Percentiles rank a stretch among this genome's conserved stretches.
phyloP scores from a whole-genome alignment of 1,284 basidiomycete species.

The Cutaneotrichosporon curvatum region DNA sequence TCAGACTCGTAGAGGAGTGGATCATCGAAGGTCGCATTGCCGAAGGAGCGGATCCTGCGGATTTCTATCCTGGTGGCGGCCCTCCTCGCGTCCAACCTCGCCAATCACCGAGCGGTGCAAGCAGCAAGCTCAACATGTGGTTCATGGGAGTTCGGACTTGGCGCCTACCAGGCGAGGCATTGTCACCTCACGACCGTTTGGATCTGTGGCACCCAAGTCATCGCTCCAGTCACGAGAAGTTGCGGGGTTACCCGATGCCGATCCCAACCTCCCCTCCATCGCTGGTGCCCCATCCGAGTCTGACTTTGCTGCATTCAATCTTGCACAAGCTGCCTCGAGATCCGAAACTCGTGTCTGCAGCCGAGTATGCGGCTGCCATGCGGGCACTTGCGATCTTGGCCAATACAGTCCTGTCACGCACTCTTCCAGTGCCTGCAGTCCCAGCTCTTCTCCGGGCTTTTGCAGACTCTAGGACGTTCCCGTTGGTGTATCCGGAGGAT shows the following conservation, averaged over 20 bases:
- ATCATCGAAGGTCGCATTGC: constrained; percentile 43
- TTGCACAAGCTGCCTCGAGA: constrained; percentile 27
- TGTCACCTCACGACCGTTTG: constrained; percentile 41
- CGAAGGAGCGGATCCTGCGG: constrained; percentile 34
- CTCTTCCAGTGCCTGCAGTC: constrained; percentile 38
- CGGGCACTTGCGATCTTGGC: constrained; percentile 42
- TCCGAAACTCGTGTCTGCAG: constrained; percentile 15
- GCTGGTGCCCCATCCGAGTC: constrained; percentile 35
- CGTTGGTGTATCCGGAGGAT: constrained; percentile 37
- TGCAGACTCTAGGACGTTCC: constrained; percentile 24
- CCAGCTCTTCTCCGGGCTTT: constrained; percentile 31
- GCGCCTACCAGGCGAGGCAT: constrained; percentile 41
- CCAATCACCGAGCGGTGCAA: constrained; percentile 1
- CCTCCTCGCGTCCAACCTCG: constrained; percentile 8
- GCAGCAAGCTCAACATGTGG: constrained; percentile 27
- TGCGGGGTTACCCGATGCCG: constrained; percentile 41
- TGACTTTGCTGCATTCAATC: constrained; percentile 25
- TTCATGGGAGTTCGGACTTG: constrained; percentile 43
- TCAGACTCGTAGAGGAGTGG: constrained; percentile 46
- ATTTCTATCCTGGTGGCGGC: constrained; percentile 28
- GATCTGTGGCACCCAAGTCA: constrained; percentile 45
- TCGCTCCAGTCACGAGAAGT: constrained; percentile 32
- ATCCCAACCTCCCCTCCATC: constrained; percentile 41
- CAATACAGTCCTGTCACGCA: constrained; percentile 43
- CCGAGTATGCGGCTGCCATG: constrained; percentile 33